phyloP scores from a whole-genome alignment of 1,139 yeast genomes.

The Pneumocystis jirovecii region DNA sequence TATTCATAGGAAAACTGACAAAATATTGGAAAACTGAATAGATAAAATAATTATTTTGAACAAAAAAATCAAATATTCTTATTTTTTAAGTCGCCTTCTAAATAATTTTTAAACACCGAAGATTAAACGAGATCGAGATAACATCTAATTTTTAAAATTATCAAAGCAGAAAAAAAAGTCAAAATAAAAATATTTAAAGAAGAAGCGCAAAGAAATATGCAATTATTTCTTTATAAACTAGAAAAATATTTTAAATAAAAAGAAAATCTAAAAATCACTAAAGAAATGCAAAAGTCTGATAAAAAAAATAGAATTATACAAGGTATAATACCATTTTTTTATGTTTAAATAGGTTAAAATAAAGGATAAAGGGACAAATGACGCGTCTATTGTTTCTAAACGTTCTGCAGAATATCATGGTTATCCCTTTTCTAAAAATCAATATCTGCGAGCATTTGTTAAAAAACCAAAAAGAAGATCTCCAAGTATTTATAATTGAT shows the following conservation, averaged over 20 bases:
- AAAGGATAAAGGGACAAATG: conserved; percentile 53
- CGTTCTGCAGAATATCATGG: conserved; percentile 63
- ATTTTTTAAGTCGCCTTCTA: neutral
- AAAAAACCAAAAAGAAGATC: conserved; percentile 22
- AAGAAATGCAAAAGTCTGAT: neutral
- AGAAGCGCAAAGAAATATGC: neutral
- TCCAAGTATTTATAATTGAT: conserved; percentile 39
- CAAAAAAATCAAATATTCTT: neutral
- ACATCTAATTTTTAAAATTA: neutral
- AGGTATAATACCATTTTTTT: neutral
- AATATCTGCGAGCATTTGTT: conserved; percentile 19
- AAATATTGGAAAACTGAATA: too few species aligned
- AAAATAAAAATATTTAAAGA: neutral
- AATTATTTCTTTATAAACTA: neutral
- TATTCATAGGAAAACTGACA: neutral
- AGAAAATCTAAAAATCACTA: neutral
- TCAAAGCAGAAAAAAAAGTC: neutral
- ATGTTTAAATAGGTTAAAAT: neutral
- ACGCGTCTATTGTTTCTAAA: conserved; percentile 70
- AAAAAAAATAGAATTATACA: neutral
- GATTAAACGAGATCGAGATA: neutral
- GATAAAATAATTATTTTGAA: neutral
- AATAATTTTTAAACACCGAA: neutral
- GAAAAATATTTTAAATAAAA: neutral
- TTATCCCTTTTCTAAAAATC: conserved; percentile 28